Base-by-base conservation (phyloP, 2,329 filamentous ascomycete species). In the Atkinsonella hypoxylon region DNA sequence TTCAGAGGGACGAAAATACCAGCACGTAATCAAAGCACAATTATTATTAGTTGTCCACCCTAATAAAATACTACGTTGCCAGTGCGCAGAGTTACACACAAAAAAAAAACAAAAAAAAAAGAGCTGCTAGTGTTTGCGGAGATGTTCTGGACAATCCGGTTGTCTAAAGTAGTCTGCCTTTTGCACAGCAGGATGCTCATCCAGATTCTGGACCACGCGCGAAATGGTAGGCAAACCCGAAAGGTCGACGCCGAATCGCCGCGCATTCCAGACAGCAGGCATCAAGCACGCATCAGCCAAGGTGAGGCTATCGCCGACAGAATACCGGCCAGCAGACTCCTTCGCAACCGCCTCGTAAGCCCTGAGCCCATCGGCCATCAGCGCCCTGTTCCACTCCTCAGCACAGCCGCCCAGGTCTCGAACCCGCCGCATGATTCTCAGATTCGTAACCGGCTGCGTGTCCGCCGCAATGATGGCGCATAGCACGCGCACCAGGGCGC, bases 371-470 rank as follows among this genome's bases (percentile, higher is more conserved):
- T 72, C 67, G 1, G 63, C 61, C 62, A 78, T 77, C 6, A 79
- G 62, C 49, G 73, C 70, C 40, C 64, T 66, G 32, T 74, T 76
- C 78, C 79, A 82, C 4, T 65, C 63, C 22, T 68, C 68, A 1
- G 69, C 65, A 1, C 68, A 70, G 1, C 63, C 66, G 0, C 70
- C 72, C 0, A 78, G 58, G 0, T 62, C 63, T 4, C 68, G 67
- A 2, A 82, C 67, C 0, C 70, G 68, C 45, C 72, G 70, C 56
- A 79, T 67, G 38, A 81, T 72, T 9, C 71, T 68, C 17, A 78
- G 61, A 56, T 82, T 82, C 1, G 79, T 81, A 1, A 79, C 70
- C 6, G 81, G 80, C 61, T 83, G 81, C 4, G 75, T 69, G 54
- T 84, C 81, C 30, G 69, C 67, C 6, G 70, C 70, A 30, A 83